A percentile compares a stretch with the other conserved stretches of the same genome.
These are phyloP conservation scores for Mycena maculata DNA, from an alignment of 768 basidiomycete species.

Conservation along the genomic window DNA sequence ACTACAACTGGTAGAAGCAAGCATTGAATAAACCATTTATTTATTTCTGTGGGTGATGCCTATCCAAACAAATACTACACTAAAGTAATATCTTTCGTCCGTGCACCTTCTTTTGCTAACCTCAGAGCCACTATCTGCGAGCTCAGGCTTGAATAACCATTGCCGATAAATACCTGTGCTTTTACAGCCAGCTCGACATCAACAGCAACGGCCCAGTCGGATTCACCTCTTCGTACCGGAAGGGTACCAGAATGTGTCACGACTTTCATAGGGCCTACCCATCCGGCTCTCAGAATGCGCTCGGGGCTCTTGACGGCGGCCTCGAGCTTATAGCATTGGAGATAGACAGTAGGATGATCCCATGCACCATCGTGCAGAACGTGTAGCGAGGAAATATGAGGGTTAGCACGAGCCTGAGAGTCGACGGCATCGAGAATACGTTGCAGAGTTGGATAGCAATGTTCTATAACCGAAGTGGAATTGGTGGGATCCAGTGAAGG, in stretches of 20 bases:
- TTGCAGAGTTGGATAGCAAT: slow-evolving; percentile 56
- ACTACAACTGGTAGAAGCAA: background rate
- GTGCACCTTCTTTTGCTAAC: slow-evolving; percentile 51
- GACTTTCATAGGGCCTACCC: slow-evolving; percentile 55
- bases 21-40: slow-evolving; percentile 15
- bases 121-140: slow-evolving; percentile 57
- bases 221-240: slow-evolving; percentile 51
- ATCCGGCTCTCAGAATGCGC: slow-evolving; percentile 49
- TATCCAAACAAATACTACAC: slow-evolving; percentile 20
- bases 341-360: slow-evolving; percentile 58
- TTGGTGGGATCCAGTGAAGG: slow-evolving; percentile 52
- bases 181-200: slow-evolving; percentile 59
- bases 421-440: slow-evolving; percentile 56
- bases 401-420: slow-evolving; percentile 46
- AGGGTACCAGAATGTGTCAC: slow-evolving; percentile 56
- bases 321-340: slow-evolving; percentile 54
- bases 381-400: slow-evolving; percentile 53
- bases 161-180: slow-evolving; percentile 59
- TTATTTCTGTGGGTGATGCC: background rate
- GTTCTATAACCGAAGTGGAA: slow-evolving; percentile 51
- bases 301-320: slow-evolving; percentile 48
- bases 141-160: slow-evolving; percentile 61
- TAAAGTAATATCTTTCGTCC: slow-evolving; percentile 51
- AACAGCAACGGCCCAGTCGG: slow-evolving; percentile 56
- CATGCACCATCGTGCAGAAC: slow-evolving; percentile 60